Evolutionary conservation across 1,284 basidiomycete genomes (phyloP), one percentile per base, ranked within the genome.

Genomic region (Fomitiporia mediterranea): DNA sequence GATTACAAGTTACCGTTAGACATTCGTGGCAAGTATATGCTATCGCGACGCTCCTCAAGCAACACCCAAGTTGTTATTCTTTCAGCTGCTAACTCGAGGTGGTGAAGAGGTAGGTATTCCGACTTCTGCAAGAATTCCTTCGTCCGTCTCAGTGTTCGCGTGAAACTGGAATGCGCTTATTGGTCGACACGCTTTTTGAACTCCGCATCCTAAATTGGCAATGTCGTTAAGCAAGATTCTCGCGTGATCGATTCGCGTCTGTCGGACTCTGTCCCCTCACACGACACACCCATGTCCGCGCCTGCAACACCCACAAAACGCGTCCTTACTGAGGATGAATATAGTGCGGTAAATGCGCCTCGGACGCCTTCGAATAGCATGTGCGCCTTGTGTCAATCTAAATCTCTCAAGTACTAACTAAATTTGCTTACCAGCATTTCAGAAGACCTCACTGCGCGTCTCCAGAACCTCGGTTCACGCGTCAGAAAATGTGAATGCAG

Each of bases 391-490:
- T 55, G 19, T 37, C 17, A 11, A 32, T 21, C n/a, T 15, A 35
- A 17, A n/a, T 37, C n/a, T 21, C 21, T 43, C 32, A 19, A 25
- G 9, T 44, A n/a, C 17, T 37, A 19, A 53, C 39, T 25, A 43
- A 30, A 49, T 47, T 39, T 35, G 30, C 30, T 42, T 44, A 25
- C 23, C 38, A 62, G 60, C 28, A 67, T 71, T 2, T 66, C 72
- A 34, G 68, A 71, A 56, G 79, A 81, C 55, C 67, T 80, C 28
- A 65, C 71, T 46, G 67, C 70, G 17, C 70, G 69, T 54, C 69
- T 82, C 30, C 74, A 75, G 47, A 77, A 70, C 60, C 62, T 79
- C 23, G 79, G 74, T 27, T 68, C 76, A 54, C 76, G 78, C 47
- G 72, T 78, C 35, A 70, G 80, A 60, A 78, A 78, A 65, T 74